Base-by-base conservation (phyloP, 352 stramenopile species). In the Peronospora destructor region DNA sequence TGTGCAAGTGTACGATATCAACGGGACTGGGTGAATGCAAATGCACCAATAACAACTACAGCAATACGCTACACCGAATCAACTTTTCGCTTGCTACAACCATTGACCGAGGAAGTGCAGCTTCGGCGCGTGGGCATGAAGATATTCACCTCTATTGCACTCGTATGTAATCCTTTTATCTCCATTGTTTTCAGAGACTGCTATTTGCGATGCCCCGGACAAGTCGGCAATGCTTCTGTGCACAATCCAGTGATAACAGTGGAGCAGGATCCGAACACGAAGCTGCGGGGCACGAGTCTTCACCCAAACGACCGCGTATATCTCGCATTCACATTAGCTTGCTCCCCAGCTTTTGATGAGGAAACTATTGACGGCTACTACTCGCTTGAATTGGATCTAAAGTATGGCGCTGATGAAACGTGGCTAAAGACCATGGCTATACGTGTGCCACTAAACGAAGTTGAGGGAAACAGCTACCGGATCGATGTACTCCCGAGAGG, bases 401-500 rank as follows among this genome's bases (percentile, higher is more conserved):
- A 36, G 4, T 57, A 52, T 45, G 54, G n/a, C 35, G 19, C 17
- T 9, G 47, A 49, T 36, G 33, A 49, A 32, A 28, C 21, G 1
- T 66, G 51, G 56, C 13, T 45, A 12, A 66, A 59, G 35, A 58
- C 45, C 4, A 45, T 71, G 41, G 30, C 40, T 11, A 32, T 84
- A n/a, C 55, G 8, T 1, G 30, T 84, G 13, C 47, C 65, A 0
- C 37, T 82, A 8, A 40, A 52, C 0, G 37, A 33, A 4, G 43
- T 80, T 7, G 12, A 53, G 38, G 73, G 70, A 4, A 49, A 56
- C 4, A 44, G 46, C 17, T 84, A 78, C 38, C 57, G 55, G 26
- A 69, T 84, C 16, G 62, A 82, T 13, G 63, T 84, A 1, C 19
- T 64, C 2, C 65, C 68, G 1, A 33, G 59, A 53, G 39, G 21